Evolutionary conservation across 345 rosid species (phyloP).

Genomic region (Boechera divaricarpa): DNA sequence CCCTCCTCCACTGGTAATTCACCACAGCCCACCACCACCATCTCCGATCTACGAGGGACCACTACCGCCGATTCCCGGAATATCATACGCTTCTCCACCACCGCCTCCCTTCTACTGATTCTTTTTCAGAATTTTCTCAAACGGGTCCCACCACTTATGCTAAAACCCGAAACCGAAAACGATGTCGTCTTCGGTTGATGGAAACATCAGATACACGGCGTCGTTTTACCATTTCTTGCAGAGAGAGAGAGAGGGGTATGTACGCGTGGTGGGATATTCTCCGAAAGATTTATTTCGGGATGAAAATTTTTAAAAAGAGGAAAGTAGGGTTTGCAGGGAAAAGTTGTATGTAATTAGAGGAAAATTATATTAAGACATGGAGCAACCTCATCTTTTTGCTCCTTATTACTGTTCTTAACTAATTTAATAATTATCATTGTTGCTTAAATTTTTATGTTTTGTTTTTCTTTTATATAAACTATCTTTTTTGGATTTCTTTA

Average conservation of each 20-base stretch:
- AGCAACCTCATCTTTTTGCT: constrained; percentile 39
- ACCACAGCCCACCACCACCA: constrained; percentile 65
- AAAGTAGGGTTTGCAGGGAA: constrained; percentile 24
- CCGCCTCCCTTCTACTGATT: constrained; percentile 97
- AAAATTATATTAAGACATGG: constrained; percentile 6
- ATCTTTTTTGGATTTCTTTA: constrained; percentile 14
- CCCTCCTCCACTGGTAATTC: constrained; percentile 33
- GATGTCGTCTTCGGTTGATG: constrained; percentile 23
- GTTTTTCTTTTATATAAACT: constrained; percentile 1
- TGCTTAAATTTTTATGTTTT: not conserved
- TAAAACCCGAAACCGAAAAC: constrained; percentile 32
- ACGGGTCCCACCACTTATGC: constrained; percentile 21
- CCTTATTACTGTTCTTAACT: constrained; percentile 22
- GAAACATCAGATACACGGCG: not conserved
- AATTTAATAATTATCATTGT: constrained; percentile 29
- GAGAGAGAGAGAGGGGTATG: not conserved
- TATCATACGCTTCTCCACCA: constrained; percentile 94
- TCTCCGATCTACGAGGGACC: constrained; percentile 35
- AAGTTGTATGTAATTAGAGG: constrained; percentile 28
- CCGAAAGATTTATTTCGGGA: constrained; percentile 1
- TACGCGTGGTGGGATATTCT: not conserved
- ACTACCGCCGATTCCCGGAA: constrained; percentile 76
- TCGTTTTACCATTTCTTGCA: constrained; percentile 26
- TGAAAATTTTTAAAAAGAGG: not conserved
- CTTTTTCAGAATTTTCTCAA: constrained; percentile 44